A percentile compares a stretch with the other conserved stretches of the same genome.
Evolutionary conservation across 306 rosid species (phyloP).

Genomic region (Ochetophila trinervis): DNA sequence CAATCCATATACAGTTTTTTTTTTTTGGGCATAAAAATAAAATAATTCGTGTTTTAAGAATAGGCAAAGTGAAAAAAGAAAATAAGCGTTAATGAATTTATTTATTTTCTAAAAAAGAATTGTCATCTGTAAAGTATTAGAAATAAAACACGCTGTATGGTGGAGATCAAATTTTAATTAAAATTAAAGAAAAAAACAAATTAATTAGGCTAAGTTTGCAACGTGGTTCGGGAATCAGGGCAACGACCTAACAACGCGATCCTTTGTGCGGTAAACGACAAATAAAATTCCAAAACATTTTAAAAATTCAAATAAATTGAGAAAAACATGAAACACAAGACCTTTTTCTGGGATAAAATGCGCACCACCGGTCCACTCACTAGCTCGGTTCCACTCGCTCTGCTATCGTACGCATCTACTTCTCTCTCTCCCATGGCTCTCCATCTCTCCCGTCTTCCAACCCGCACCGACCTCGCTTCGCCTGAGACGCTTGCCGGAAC

Average conservation of each 20-base stretch:
- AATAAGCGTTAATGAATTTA: too few relatives aligned
- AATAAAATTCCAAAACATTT: background rate
- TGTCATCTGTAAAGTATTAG: too few relatives aligned
- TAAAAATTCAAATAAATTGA: background rate
- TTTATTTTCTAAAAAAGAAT: too few relatives aligned
- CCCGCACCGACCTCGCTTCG: slow-evolving; percentile 37
- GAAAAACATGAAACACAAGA: slow-evolving; percentile 18
- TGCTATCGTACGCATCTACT: slow-evolving; percentile 10
- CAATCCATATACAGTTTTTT: too few relatives aligned
- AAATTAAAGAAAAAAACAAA: too few relatives aligned
- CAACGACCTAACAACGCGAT: slow-evolving; percentile 11
- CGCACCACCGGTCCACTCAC: slow-evolving; percentile 2
- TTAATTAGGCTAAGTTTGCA: too few relatives aligned
- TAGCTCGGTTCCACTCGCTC: background rate
- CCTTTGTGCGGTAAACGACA: slow-evolving; percentile 11
- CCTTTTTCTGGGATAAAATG: slow-evolving; percentile 10
- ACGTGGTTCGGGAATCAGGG: slow-evolving; percentile 2
- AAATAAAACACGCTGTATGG: too few relatives aligned
- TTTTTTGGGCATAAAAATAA: too few relatives aligned
- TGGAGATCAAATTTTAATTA: too few relatives aligned
- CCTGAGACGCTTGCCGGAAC: slow-evolving; percentile 32
- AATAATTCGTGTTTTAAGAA: too few relatives aligned
- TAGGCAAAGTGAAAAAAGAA: too few relatives aligned
- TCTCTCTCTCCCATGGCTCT: slow-evolving; percentile 52
- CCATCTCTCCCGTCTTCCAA: slow-evolving; percentile 56